Evolutionary conservation across 257 asterid genomes (phyloP), one percentile per base, ranked within the genome.

Genomic region (Gynochthodes officinalis): DNA sequence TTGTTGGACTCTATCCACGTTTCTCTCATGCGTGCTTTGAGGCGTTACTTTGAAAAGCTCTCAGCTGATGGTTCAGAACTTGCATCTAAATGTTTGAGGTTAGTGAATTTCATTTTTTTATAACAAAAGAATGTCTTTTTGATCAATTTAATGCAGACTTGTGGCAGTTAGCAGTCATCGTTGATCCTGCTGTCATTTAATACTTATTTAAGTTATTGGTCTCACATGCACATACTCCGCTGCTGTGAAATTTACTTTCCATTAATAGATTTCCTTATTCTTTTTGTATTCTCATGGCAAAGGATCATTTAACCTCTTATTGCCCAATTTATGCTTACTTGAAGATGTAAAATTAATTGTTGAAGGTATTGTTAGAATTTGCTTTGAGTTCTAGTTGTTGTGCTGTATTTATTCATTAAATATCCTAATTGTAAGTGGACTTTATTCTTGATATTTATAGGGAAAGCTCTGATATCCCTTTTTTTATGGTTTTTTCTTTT

Each of bases 1-100:
- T 86, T 92, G 86, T 72, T 92, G 86, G 98, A 90, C 80, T 92
- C 93, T 46, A 79, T 90, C 69, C 96, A 92, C 28, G 90, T 92
- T 72, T 88, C 95, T 76, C 85, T 92, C 39, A 71, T 92, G 91
- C 85, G 83, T 73, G 83, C 72, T 33, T 78, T 92, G 81, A 89
- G 80, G 82, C 86, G 82, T 35, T 89, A 90, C 57, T 64, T 92
- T 5, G 95, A 89, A 82, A 90, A 81, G 78, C 82, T 83, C 75
- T 77, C 84, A 9, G 75, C 88, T 40, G 97, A 89, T 71, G 89
- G 89, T 72, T 90, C 89, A 1, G 93, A 82, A 78, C 82, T 76
- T 59, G 96, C 95, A 58, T 77, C 86, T 43, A 89, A 90, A 78
- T 82, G 95, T 81, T 76, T 89, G 70, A 86, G 96, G 97, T 92